Base-by-base conservation (phyloP, 495 filamentous ascomycete genomes). In the Lentithecium fluviatile region DNA sequence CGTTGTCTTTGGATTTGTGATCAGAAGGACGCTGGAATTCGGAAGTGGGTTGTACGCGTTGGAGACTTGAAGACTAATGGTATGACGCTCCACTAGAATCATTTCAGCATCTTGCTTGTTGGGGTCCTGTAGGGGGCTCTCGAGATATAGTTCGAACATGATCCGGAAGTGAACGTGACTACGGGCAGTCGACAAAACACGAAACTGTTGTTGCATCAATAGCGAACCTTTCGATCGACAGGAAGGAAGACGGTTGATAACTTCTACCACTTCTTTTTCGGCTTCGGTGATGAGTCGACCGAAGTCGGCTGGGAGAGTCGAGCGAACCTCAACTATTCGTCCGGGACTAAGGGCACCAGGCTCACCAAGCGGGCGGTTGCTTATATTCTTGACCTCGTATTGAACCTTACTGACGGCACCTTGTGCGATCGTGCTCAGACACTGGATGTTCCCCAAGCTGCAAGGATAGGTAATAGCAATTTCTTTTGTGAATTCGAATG, bases 141-240 rank as follows among this genome's bases (percentile, higher is more conserved):
- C 49, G 15, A 52, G 49, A 19, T 37, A 52, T 8, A 52, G 19
- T 21, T 52, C 49, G 29, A 52, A 52, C 8, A 37, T 17, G 7
- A 52, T 52, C 8, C 12, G 49, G 49, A 52, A 52, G 49, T 52
- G 49, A 2, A 15, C 34, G 29, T 52, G 49, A 36, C 49, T 52
- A 6, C 49, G 49, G 19, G 49, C 49, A 6, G 24, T 34, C 29
- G 49, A 36, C 25, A 52, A 19, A 8, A 52, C 29, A 8, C 49
- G 49, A 52, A 52, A 52, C 8, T 52, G 49, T 25, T 52, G 49
- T 10, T 32, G 24, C 24, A 52, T 32, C 24, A 10, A 32, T 11
- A 32, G 11, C 20, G 49, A 52, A 21, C 34, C 49, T 32, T 37
- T 34, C 29, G 49, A 6, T 52, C 49, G 49, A 21, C 23, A 34